These are phyloP conservation scores for Eucalyptus decipiens DNA, from an alignment of 345 rosid genomes.

Conservation along the genomic window DNA sequence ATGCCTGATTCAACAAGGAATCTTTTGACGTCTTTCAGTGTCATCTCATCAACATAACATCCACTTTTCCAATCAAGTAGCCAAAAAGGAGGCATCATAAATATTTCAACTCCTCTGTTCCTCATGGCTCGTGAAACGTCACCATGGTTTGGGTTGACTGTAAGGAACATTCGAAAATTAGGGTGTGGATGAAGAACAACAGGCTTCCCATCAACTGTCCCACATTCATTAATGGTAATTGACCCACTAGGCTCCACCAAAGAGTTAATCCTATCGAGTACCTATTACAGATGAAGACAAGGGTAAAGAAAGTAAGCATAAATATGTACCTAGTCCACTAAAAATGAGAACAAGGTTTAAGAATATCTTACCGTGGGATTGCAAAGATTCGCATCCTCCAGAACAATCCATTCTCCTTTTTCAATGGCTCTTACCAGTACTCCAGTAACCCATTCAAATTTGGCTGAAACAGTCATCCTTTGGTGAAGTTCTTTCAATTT, in stretches of 20 bases:
- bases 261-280: constrained; percentile 95
- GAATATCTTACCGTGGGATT: constrained; percentile 70
- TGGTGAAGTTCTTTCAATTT: constrained; percentile 38
- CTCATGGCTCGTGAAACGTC: constrained; percentile 98
- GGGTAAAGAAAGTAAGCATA: background rate
- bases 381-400: constrained; percentile 94
- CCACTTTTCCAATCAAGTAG: constrained; percentile 29
- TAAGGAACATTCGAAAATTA: constrained; percentile 79
- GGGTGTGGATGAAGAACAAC: constrained; percentile 70
- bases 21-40: constrained; percentile 47
- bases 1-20: constrained; percentile 73
- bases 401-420: constrained; percentile 90
- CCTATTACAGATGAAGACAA: constrained; percentile 23
- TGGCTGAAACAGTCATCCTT: constrained; percentile 39
- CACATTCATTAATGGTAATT: constrained; percentile 85
- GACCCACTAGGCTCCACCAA: constrained; percentile 88
- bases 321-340: background rate
- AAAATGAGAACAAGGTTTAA: background rate
- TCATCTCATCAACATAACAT: constrained; percentile 28
- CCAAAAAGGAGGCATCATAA: constrained; percentile 91
- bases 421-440: constrained; percentile 76
- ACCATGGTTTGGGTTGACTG: constrained; percentile 80
- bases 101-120: constrained; percentile 95
- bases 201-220: constrained; percentile 78
- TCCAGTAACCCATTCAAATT: constrained; percentile 95